These are phyloP conservation scores for Platismatia glauca DNA, from an alignment of 495 filamentous ascomycete genomes.

Conservation along the genomic window DNA sequence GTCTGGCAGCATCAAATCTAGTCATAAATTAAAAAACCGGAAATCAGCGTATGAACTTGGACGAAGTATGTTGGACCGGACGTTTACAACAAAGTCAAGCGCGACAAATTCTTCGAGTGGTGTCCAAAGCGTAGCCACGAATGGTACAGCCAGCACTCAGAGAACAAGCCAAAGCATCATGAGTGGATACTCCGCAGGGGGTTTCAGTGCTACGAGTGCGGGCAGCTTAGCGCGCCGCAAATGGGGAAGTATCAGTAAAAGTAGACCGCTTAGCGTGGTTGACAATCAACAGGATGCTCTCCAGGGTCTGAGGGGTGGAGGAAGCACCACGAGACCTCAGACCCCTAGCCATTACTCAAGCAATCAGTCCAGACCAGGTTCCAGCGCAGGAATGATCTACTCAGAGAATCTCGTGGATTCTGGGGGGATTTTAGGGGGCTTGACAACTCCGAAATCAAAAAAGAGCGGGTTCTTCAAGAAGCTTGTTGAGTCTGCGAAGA, in stretches of 20 bases:
- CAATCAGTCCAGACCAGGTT: constrained; percentile 57
- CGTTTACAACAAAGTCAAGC: constrained; percentile 79
- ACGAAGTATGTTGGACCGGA: constrained; percentile 58
- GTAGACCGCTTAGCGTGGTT: constrained; percentile 46
- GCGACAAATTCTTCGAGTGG: constrained; percentile 66
- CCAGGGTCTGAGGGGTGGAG: constrained; percentile 39
- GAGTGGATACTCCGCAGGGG: constrained; percentile 85
- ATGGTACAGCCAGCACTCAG: constrained; percentile 61
- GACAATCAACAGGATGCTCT: constrained; percentile 40
- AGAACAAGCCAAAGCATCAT: constrained; percentile 78
- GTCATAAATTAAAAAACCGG: constrained; percentile 43
- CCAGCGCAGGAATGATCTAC: constrained; percentile 42
- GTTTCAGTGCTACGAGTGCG: constrained; percentile 88
- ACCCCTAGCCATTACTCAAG: constrained; percentile 72
- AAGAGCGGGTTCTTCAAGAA: constrained; percentile 96
- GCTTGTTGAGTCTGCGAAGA: constrained; percentile 89
- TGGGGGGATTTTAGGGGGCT: constrained; percentile 57
- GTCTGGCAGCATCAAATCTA: constrained; percentile 27
- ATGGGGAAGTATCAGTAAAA: constrained; percentile 32
- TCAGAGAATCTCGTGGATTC: constrained; percentile 38
- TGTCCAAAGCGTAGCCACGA: constrained; percentile 62
- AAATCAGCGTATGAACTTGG: constrained; percentile 82
- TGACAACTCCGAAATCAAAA: constrained; percentile 79
- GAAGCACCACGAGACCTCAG: constrained; percentile 45
- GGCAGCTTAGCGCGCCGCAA: constrained; percentile 79